These are phyloP conservation scores for Fallopia convolvulus DNA, from an alignment of 148 eudicot genomes.

Conservation along the genomic window DNA sequence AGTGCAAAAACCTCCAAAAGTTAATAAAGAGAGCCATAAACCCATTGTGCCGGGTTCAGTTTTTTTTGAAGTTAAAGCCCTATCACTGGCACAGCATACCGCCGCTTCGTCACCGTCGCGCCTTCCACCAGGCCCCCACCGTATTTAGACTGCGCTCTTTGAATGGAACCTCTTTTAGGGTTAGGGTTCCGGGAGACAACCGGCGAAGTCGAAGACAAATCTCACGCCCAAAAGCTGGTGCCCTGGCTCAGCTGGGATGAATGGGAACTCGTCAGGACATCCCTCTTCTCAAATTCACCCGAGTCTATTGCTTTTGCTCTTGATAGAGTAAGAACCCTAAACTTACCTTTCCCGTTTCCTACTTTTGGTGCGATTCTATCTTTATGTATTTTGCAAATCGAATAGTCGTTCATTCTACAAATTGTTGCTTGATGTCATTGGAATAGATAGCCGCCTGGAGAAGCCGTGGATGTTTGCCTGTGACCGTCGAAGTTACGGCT, in stretches of 20 bases:
- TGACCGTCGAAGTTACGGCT: conserved; percentile 59
- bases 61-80: neutral
- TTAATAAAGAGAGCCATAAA: no score
- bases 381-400: neutral
- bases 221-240: conserved; percentile 34
- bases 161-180: neutral
- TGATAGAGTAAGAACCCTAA: conserved; percentile 28
- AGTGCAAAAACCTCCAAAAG: no score
- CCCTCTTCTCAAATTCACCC: conserved; percentile 56
- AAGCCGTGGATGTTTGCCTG: conserved; percentile 80
- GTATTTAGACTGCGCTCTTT: neutral
- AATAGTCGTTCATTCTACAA: neutral
- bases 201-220: neutral
- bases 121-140: neutral
- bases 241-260: conserved; percentile 94
- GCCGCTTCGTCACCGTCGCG: neutral
- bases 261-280: conserved; percentile 58
- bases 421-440: conserved; percentile 3
- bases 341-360: neutral
- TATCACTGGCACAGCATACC: neutral
- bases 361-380: neutral
- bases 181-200: neutral
- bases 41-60: no score
- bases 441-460: conserved; percentile 67
- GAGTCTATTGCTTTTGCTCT: conserved; percentile 45